phyloP scores from a whole-genome alignment of 768 basidiomycete genomes.

The Tubosaeta sp. region DNA sequence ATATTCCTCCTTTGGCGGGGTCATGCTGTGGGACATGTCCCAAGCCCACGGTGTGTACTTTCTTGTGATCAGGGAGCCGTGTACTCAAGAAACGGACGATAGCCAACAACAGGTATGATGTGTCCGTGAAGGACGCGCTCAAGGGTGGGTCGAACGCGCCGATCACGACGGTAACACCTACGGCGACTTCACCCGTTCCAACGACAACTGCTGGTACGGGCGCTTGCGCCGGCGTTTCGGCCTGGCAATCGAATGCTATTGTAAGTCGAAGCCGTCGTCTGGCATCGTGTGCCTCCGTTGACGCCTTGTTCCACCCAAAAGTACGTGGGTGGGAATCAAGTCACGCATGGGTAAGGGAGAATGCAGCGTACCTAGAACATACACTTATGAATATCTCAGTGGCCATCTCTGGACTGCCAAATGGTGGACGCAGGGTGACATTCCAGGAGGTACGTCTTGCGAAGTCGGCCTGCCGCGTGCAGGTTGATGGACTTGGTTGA shows the following conservation, averaged over 20 bases:
- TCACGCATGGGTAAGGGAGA: slow-evolving; percentile 38
- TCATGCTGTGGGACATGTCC: slow-evolving; percentile 44
- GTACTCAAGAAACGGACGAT: neutral
- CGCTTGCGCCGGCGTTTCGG: slow-evolving; percentile 39
- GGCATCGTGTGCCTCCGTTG: neutral
- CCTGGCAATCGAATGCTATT: slow-evolving; percentile 39
- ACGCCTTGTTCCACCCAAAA: slow-evolving; percentile 10
- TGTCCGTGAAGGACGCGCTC: slow-evolving; percentile 56
- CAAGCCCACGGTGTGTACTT: slow-evolving; percentile 38
- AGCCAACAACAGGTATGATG: slow-evolving; percentile 57
- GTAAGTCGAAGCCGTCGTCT: slow-evolving; percentile 26
- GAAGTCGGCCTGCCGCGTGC: too few species aligned
- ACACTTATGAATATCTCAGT: slow-evolving; percentile 21
- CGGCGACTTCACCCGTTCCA: slow-evolving; percentile 3
- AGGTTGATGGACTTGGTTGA: neutral
- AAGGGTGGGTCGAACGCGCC: slow-evolving; percentile 35
- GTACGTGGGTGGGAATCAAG: slow-evolving; percentile 45
- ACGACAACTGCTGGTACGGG: slow-evolving; percentile 14
- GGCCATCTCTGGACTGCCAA: slow-evolving; percentile 48
- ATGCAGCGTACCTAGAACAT: neutral
- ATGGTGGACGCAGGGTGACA: slow-evolving; percentile 45
- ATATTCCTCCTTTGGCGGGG: slow-evolving; percentile 45
- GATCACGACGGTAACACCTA: neutral
- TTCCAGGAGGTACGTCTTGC: slow-evolving; percentile 27
- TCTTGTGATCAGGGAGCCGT: neutral